These are phyloP conservation scores for Pogostemon cablin DNA, from an alignment of 257 asterid species.

Conservation along the genomic window DNA sequence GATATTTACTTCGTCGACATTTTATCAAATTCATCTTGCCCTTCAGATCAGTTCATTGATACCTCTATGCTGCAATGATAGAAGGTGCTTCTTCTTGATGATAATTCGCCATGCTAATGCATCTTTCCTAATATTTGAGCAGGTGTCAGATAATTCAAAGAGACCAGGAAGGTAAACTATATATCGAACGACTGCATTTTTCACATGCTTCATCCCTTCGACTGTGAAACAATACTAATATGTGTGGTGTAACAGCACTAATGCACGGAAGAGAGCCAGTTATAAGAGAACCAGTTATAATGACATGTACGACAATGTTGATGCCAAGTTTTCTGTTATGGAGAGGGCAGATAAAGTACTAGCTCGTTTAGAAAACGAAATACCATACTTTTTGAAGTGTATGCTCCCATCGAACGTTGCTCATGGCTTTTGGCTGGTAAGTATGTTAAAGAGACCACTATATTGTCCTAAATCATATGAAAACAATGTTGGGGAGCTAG, in stretches of 20 bases:
- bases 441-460: slow-evolving; percentile 16
- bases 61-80: no score
- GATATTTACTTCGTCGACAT: neutral
- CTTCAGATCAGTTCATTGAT: neutral
- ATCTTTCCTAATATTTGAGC: slow-evolving; percentile 28
- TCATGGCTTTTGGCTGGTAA: slow-evolving; percentile 95
- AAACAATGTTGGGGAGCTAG: slow-evolving; percentile 2
- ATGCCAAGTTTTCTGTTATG: slow-evolving; percentile 59
- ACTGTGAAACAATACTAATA: slow-evolving; percentile 14
- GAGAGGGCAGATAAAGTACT: slow-evolving; percentile 68
- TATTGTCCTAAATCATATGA: slow-evolving; percentile 14
- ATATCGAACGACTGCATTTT: slow-evolving; percentile 20
- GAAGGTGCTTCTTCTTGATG: slow-evolving; percentile 1
- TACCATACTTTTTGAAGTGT: slow-evolving; percentile 67
- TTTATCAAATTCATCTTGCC: neutral
- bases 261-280: slow-evolving; percentile 51
- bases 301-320: slow-evolving; percentile 64
- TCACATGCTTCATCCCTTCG: slow-evolving; percentile 3
- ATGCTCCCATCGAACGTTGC: slow-evolving; percentile 96
- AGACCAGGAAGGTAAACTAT: slow-evolving; percentile 41
- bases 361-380: slow-evolving; percentile 42
- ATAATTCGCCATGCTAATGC: slow-evolving; percentile 28
- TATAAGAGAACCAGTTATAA: slow-evolving; percentile 40
- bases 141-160: slow-evolving; percentile 51
- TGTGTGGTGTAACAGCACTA: slow-evolving; percentile 35